Base-by-base conservation (phyloP, 768 basidiomycete genomes). In the Boletus huronensis region DNA sequence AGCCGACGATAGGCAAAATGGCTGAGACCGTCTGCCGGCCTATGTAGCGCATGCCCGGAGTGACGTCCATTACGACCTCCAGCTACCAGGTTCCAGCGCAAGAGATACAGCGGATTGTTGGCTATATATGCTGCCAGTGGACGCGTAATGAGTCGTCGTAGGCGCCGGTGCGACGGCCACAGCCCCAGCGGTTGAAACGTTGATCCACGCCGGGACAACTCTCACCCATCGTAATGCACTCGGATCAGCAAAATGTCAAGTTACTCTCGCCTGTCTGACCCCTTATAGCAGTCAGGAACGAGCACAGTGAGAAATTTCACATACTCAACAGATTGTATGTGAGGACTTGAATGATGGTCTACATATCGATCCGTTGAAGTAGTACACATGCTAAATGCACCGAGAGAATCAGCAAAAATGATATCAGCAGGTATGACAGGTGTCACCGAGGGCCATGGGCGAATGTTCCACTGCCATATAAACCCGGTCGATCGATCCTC, bases 1-100 rank as follows among this genome's bases (percentile, higher is more conserved):
- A 25, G 34, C 57, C 49, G 21, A 54, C 0, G n/a, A 55, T n/a
- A 3, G 59, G 63, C 25, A 66, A 35, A 6, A 60, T 6, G 16
- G 50, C 28, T 16, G 64, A 59, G 43, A 60, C 39, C 19, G 36
- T 29, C 47, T 42, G 51, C 25, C 59, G 65, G 16, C 55, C 50
- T 4, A 67, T 29, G 48, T 61, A 64, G 21, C 53, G 57, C 23
- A 71, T 39, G 14, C 70, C 70, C 1, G 68, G 69, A 3, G 65
- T 44, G n/a, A 28, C 5, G 26, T 44, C 25, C 43, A 44, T 44
- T n/a, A 13, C 3, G 26, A 13, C 10, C 17, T 43, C 9, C n/a
- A 17, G 28, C 17, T 28, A 6, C 26, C n/a, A 44, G 10, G 43
- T 3, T 13, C 10, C n/a, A n/a, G 17, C 17, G 11, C 26, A 28